Percentiles rank a stretch among this genome's conserved stretches.
Conservation (phyloP, 768 basidiomycete species). For the Trametes maxima region DNA sequence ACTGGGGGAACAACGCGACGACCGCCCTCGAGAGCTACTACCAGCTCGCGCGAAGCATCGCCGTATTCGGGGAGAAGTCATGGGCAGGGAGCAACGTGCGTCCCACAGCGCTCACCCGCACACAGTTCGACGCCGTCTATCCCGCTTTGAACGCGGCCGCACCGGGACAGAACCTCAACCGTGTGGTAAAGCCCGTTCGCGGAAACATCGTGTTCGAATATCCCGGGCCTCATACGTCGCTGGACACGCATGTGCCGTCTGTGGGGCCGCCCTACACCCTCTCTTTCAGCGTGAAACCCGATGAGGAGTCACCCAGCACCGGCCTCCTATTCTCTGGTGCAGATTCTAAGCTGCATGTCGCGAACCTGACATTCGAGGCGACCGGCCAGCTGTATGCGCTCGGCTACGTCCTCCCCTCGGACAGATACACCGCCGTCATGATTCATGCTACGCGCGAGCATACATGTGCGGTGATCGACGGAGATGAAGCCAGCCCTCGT, state of each 20-base stretch:
- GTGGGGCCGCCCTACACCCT: slow-evolving; percentile 49
- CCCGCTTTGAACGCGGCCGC: slow-evolving; percentile 41
- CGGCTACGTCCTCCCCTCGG: slow-evolving; percentile 32
- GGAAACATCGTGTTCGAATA: slow-evolving; percentile 37
- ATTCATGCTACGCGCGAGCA: slow-evolving; percentile 41
- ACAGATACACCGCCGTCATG: slow-evolving; percentile 38
- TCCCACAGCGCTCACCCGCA: slow-evolving; percentile 35
- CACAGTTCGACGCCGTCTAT: slow-evolving; percentile 41
- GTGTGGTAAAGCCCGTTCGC: slow-evolving; percentile 35
- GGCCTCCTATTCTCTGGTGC: slow-evolving; percentile 38
- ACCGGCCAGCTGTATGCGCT: slow-evolving; percentile 42
- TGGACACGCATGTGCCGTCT: slow-evolving; percentile 37
- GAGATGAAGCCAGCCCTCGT: slow-evolving; percentile 24
- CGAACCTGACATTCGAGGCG: slow-evolving; percentile 43
- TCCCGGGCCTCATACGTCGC: slow-evolving; percentile 9
- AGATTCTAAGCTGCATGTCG: slow-evolving; percentile 40
- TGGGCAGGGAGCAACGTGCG: slow-evolving; percentile 46
- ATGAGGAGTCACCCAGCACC: slow-evolving; percentile 8
- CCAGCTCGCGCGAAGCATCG: slow-evolving; percentile 43
- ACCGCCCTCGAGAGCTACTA: slow-evolving; percentile 47
- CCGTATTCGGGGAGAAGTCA: slow-evolving; percentile 45
- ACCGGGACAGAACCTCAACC: slow-evolving; percentile 48
- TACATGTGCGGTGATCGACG: slow-evolving; percentile 39
- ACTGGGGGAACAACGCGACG: slow-evolving; percentile 50
- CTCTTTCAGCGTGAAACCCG: slow-evolving; percentile 41